Evolutionary conservation across 306 rosid genomes (phyloP).

Genomic region (Fagus sylvatica): DNA sequence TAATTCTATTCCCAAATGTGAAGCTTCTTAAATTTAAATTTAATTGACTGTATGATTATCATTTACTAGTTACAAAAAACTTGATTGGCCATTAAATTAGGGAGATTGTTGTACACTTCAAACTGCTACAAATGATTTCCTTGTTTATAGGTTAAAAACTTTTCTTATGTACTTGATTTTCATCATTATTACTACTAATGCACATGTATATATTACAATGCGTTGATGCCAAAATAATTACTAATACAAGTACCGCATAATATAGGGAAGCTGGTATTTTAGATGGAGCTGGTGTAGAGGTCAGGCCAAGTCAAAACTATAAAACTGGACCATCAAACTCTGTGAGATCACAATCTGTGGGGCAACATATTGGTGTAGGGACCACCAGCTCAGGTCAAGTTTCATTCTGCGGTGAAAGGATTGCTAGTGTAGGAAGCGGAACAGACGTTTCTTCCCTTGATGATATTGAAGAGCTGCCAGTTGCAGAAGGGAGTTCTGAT

Average conservation of each 20-base stretch:
- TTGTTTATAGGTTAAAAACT: background rate
- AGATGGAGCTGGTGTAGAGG: conserved; percentile 38
- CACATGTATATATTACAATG: background rate
- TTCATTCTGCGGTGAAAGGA: conserved; percentile 40
- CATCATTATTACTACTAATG: background rate
- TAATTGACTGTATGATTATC: conserved; percentile 7
- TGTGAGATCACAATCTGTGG: too few relatives aligned
- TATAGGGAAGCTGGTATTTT: conserved; percentile 46
- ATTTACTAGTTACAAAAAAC: background rate
- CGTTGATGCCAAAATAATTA: background rate
- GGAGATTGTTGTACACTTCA: background rate
- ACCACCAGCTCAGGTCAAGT: conserved; percentile 36
- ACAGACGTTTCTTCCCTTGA: conserved; percentile 42
- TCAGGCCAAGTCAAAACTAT: conserved; percentile 33
- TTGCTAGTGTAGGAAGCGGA: conserved; percentile 33
- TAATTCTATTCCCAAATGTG: background rate
- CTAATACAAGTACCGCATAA: conserved; percentile 33
- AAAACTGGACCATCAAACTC: conserved; percentile 23
- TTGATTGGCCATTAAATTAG: conserved; percentile 15
- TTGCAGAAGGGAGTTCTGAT: conserved; percentile 33
- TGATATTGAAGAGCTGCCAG: conserved; percentile 18
- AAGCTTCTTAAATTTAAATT: background rate
- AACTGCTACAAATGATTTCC: conserved; percentile 7
- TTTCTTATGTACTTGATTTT: conserved; percentile 8
- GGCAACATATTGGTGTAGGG: conserved; percentile 5